Conservation (phyloP, 2,329 filamentous ascomycete species). For the Dichotomopilus funicola region DNA sequence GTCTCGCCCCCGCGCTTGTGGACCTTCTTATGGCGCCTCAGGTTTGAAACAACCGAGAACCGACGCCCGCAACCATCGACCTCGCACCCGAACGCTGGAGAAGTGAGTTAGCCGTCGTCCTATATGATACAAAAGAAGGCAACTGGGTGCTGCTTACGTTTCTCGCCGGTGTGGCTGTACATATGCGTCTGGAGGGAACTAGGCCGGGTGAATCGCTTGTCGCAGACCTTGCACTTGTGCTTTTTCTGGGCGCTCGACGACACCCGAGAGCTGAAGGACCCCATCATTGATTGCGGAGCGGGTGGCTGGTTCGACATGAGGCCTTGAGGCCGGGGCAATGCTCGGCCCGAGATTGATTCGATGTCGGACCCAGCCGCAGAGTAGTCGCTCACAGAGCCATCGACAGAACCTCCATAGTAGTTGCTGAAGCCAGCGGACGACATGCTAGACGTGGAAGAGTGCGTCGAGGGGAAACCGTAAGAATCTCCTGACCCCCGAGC, state of each 20-base stretch:
- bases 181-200: conserved; percentile 95
- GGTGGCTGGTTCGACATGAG: conserved; percentile 60
- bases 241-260: conserved; percentile 97
- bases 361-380: conserved; percentile 85
- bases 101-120: background rate
- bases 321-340: conserved; percentile 71
- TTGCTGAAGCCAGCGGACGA: conserved; percentile 74
- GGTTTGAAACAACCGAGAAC: conserved; percentile 95
- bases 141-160: conserved; percentile 62
- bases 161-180: conserved; percentile 97
- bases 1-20: conserved; percentile 56
- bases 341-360: conserved; percentile 72
- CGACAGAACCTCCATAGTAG: conserved; percentile 80
- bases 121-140: background rate
- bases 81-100: conserved; percentile 81
- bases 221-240: conserved; percentile 98
- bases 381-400: conserved; percentile 84
- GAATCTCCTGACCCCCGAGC: conserved; percentile 72
- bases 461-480: conserved; percentile 81
- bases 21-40: conserved; percentile 90
- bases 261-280: conserved; percentile 94
- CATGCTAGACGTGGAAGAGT: conserved; percentile 84
- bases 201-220: conserved; percentile 92
- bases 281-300: conserved; percentile 95
- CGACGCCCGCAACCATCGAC: conserved; percentile 91